Conservation (phyloP, 345 rosid species). For the Euphorbia peplus region DNA sequence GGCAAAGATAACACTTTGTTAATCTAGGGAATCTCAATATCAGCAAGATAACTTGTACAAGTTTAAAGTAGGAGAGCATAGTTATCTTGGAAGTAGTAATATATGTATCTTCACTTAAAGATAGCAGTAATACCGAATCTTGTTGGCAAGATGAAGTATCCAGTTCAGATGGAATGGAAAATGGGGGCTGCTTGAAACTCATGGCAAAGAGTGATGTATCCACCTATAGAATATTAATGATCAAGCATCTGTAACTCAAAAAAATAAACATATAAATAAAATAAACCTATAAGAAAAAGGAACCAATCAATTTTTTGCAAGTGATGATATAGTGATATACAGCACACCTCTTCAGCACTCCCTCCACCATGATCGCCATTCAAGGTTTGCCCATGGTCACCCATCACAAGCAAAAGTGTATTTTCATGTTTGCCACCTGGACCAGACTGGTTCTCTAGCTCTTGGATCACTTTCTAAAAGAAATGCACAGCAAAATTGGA, state of each 20-base stretch:
- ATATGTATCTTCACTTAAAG: constrained; percentile 12
- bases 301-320: constrained; percentile 10
- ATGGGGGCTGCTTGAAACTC: constrained; percentile 65
- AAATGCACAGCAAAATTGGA: constrained; percentile 4
- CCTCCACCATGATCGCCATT: constrained; percentile 99
- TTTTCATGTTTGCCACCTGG: constrained; percentile 81
- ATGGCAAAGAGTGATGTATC: constrained; percentile 87
- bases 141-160: constrained; percentile 59
- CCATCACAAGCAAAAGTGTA: constrained; percentile 87
- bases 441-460: constrained; percentile 59
- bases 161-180: constrained; percentile 57
- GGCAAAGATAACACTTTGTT: not conserved
- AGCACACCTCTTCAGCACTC: constrained; percentile 77
- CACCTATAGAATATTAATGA: constrained; percentile 46
- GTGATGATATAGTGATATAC: constrained; percentile 20
- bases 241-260: not conserved
- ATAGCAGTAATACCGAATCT: constrained; percentile 42
- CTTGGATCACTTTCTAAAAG: constrained; percentile 56
- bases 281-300: not conserved
- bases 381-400: constrained; percentile 95
- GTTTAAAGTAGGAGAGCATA: not conserved
- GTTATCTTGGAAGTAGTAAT: constrained; percentile 1
- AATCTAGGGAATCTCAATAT: not conserved
- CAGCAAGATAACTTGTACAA: not conserved
- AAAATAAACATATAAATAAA: not conserved